Base-by-base conservation (phyloP, 768 basidiomycete genomes). In the Saitozyma sp. region DNA sequence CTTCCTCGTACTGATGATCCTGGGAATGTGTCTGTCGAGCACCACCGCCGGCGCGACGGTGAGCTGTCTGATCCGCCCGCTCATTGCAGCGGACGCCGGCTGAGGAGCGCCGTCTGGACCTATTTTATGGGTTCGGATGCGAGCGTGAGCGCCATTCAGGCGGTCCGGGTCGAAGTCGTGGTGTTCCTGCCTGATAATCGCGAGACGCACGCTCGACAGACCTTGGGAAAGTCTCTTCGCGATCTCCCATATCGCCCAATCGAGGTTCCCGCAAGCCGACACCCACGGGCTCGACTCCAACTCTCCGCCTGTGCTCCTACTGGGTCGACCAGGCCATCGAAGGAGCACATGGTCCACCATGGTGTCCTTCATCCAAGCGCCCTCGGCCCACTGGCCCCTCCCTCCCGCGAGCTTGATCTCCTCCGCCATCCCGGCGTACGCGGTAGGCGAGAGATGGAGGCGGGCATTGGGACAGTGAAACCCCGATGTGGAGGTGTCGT, bases 181-280 rank as follows among this genome's bases (percentile, higher is more conserved):
- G n/a, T 41, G 9, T 39, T 40, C 39, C 40, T 17, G n/a, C n/a
- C 55, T 3, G 16, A 56, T 29, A 17, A 56, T 45, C 11, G 55
- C 20, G 41, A 56, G 43, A 29, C 38, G 17, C 37, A 56, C 55
- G 6, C 37, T 45, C 42, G 14, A 9, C 6, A n/a, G 37, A 8
- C 42, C 55, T 59, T 43, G 37, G 8, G 46, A 7, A 1, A 60
- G 59, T 29, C 59, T 14, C 6, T 39, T 20, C 13, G 59, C 50
- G 40, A 60, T 53, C 8, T 60, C 51, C 50, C 50, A 60, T 16
- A 60, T 53, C 39, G 59, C 49, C 59, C 59, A 60, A 41, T 60
- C 59, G n/a, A 60, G 42, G 2, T 10, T n/a, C 16, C 20, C 1
- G 6, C 50, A 38, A 19, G 42, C 13, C 5, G 50, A 52, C 9